Percentiles rank a stretch among this genome's conserved stretches.
Evolutionary conservation across 345 rosid genomes (phyloP).

Genomic region (Reutealis trisperma): DNA sequence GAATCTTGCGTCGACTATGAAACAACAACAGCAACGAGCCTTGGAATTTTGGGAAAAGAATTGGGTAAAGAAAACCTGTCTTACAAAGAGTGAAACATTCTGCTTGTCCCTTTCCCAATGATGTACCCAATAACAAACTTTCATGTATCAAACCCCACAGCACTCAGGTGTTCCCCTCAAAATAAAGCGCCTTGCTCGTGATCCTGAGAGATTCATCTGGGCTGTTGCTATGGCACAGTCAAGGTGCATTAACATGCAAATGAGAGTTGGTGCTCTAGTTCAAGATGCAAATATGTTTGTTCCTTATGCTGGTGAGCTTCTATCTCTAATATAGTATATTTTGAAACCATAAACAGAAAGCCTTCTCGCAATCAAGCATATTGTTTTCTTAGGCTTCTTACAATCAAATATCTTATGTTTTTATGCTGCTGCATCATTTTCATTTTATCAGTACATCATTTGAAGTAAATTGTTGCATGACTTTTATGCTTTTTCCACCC

Average conservation of each 20-base stretch:
- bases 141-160: constrained; percentile 36
- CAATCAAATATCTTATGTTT: not conserved
- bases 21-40: constrained; percentile 66
- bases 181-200: constrained; percentile 81
- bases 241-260: constrained; percentile 73
- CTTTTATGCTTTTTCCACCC: not conserved
- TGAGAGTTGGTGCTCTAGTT: constrained; percentile 78
- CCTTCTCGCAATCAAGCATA: not conserved
- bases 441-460: not conserved
- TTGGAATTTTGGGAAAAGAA: constrained; percentile 84
- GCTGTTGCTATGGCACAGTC: constrained; percentile 87
- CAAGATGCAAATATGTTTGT: constrained; percentile 89
- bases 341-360: not conserved
- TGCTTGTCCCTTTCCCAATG: not conserved
- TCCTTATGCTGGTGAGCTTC: constrained; percentile 82
- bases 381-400: not conserved
- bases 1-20: constrained; percentile 73
- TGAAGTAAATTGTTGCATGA: not conserved
- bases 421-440: not conserved
- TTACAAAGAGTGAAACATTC: constrained; percentile 9
- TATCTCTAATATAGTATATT: not conserved
- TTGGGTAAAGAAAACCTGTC: constrained; percentile 57
- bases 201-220: constrained; percentile 84
- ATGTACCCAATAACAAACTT: constrained; percentile 18
- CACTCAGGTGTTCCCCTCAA: constrained; percentile 84